phyloP scores from a whole-genome alignment of 805 yeast species.

The Metschnikowia lunata region DNA sequence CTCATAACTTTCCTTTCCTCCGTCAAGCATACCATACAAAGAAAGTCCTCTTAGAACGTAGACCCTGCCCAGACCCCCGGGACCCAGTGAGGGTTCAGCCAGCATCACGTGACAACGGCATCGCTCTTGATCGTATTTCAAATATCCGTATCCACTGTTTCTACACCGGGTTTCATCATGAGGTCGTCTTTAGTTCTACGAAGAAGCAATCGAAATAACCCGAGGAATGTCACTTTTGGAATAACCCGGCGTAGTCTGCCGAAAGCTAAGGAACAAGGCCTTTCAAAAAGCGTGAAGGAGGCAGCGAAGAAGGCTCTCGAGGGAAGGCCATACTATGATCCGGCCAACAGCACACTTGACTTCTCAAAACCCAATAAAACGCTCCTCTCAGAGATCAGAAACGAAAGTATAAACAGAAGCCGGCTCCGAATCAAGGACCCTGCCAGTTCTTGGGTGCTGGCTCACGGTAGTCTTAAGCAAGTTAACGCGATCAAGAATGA shows the following conservation, averaged over 20 bases:
- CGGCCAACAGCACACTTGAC: constrained; percentile 13
- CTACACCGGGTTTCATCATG: no score
- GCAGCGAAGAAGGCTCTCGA: constrained; percentile 1
- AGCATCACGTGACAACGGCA: no score
- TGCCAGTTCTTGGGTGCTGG: constrained; percentile 8
- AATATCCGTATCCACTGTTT: no score
- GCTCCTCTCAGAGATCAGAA: constrained; percentile 7
- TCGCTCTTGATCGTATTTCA: no score
- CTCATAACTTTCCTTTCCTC: no score
- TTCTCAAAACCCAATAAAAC: constrained; percentile 7
- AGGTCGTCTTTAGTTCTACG: no score
- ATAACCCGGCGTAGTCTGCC: background rate
- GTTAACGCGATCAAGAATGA: background rate
- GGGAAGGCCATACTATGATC: constrained; percentile 12
- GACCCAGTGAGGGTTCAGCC: no score
- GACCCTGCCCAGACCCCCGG: no score
- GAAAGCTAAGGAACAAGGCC: background rate
- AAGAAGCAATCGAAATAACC: no score
- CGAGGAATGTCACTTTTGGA: background rate
- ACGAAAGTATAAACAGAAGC: constrained; percentile 3
- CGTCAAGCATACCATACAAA: no score
- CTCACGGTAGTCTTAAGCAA: constrained; percentile 1
- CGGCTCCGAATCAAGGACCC: constrained; percentile 10
- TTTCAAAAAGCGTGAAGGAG: background rate
- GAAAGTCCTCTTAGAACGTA: no score